phyloP scores from a whole-genome alignment of 2,329 filamentous ascomycete species.

The Aspergillus sp. region DNA sequence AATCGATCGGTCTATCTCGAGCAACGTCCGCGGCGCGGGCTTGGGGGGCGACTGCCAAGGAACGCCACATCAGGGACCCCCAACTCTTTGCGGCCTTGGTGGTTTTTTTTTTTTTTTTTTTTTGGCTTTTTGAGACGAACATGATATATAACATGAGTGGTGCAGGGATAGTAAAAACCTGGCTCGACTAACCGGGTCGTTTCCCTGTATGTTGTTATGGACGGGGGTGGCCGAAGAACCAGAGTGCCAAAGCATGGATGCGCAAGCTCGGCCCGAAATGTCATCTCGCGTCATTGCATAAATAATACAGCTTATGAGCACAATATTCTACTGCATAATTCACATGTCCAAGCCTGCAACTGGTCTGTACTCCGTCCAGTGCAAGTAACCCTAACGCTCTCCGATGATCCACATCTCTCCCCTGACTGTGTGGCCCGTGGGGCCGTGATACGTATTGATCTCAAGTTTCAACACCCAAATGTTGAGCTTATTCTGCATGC shows the following conservation, averaged over 20 bases:
- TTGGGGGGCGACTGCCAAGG: slow-evolving; percentile 18
- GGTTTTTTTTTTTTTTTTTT: background rate
- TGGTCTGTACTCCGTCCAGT: too few species aligned
- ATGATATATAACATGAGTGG: background rate
- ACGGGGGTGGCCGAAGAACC: too few species aligned
- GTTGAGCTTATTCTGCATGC: too few species aligned
- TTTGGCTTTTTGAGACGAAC: background rate
- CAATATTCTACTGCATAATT: background rate
- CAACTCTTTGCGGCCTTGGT: background rate
- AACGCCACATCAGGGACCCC: slow-evolving; percentile 20
- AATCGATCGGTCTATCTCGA: slow-evolving; percentile 1
- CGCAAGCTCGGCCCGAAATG: background rate
- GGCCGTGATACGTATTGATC: too few species aligned
- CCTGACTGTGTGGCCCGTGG: too few species aligned
- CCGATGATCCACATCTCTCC: too few species aligned
- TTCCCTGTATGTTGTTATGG: background rate
- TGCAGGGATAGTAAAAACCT: background rate
- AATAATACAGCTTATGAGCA: background rate
- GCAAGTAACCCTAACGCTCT: too few species aligned
- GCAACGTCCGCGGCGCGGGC: background rate
- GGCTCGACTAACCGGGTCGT: background rate
- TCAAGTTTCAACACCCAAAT: too few species aligned
- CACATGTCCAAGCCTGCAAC: background rate
- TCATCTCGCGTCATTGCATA: background rate
- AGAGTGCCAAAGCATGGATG: background rate